Evolutionary conservation across 2,329 filamentous ascomycete species (phyloP).

Genomic region (Aspergillus fischeri): DNA sequence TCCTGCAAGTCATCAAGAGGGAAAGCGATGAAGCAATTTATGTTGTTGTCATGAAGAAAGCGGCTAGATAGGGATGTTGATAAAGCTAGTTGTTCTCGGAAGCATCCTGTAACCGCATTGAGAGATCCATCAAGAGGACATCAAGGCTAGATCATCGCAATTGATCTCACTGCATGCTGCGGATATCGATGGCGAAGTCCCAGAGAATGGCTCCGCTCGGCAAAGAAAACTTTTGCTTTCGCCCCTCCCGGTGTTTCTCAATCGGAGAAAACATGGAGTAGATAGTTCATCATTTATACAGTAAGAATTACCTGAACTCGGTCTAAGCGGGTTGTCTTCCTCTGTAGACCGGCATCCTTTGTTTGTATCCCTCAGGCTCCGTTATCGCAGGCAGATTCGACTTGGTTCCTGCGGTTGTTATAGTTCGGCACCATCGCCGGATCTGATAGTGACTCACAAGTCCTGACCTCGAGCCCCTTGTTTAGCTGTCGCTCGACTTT

Average conservation of each 20-base stretch:
- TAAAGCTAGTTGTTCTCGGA: not conserved
- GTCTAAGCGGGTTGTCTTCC: not conserved
- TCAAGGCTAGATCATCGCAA: not conserved
- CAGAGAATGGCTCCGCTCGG: slow-evolving; percentile 2
- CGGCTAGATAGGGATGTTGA: not conserved
- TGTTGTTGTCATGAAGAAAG: not conserved
- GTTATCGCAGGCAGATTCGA: not conserved
- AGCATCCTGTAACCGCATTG: not conserved
- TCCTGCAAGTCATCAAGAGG: not conserved
- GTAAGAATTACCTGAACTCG: not conserved
- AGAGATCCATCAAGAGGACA: not conserved
- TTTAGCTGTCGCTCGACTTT: not conserved
- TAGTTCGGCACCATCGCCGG: not conserved
- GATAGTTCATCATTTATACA: not conserved
- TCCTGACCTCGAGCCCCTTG: not conserved
- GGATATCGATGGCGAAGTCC: slow-evolving; percentile 14
- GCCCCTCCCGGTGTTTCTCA: not conserved
- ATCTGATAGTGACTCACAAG: slow-evolving; percentile 10
- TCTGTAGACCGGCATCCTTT: not conserved
- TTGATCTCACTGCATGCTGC: slow-evolving; percentile 1
- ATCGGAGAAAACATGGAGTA: not conserved
- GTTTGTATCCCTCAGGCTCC: not conserved
- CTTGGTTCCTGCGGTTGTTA: not conserved
- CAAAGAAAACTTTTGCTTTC: slow-evolving; percentile 5
- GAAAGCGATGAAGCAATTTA: not conserved